Base-by-base conservation (phyloP, 2,329 filamentous ascomycete genomes). In the Fusarium bactridioides region DNA sequence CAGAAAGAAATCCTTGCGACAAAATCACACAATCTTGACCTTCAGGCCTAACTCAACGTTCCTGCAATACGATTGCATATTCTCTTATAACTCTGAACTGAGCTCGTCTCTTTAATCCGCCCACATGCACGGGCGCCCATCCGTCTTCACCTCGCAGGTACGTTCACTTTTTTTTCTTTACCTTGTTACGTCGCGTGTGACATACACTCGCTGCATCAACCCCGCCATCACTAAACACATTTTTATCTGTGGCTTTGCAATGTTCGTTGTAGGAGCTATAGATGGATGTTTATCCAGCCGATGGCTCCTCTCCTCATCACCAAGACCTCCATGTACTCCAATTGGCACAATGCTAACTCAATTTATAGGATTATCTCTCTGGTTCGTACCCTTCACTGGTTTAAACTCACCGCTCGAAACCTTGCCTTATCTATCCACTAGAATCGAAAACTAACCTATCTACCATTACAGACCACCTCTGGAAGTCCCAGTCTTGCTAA, bases 111-210 rank as follows among this genome's bases (percentile, higher is more conserved):
- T 73, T 70, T 69, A 83, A 87, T 84, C 87, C 87, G 92, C 90
- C 88, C 91, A 91, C 92, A 94, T 94, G 92, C 92, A 91, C 92
- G 92, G 92, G 87, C 91, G 91, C 89, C 88, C 89, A 85, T 94
- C 93, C 84, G 89, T 92, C 84, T 95, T 94, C 87, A 95, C 93
- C 86, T 95, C 92, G 85, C 93, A 95, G 90, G 92, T 94, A 91
- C 72, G 76, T 68, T 59, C 12, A 25, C 69, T 76, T 64, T 67
- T 60, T 45, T 54, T 31, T 9, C 54, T 38, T 33, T 33, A 9
- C 33, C 19, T 35, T 56, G 25, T 55, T 48, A n/a, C 55, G 38
- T 72, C 57, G 57, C 27, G 38, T 60, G 57, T 59, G 58, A 58
- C 27, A 33, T 27, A 48, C 23, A 41, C 27, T 61, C 57, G 61